Evolutionary conservation across 345 rosid genomes (phyloP).

Genomic region (Schrenkiella parvula): DNA sequence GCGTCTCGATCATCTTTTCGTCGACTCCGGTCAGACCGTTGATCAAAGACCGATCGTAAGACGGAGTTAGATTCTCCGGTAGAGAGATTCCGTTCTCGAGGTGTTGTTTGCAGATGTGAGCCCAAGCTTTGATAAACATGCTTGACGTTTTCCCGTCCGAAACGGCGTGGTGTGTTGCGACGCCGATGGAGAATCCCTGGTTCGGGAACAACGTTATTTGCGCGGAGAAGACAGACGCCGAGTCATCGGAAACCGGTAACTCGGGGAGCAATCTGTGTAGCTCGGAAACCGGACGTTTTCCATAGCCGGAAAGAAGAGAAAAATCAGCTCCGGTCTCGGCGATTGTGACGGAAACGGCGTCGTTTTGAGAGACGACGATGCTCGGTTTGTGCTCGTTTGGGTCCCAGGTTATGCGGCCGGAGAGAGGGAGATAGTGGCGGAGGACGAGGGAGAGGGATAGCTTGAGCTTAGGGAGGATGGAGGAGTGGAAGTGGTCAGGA

Average conservation of each 20-base stretch:
- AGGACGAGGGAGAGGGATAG: constrained; percentile 39
- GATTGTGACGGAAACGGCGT: constrained; percentile 29
- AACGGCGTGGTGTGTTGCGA: constrained; percentile 26
- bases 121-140: constrained; percentile 38
- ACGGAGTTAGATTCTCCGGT: constrained; percentile 19
- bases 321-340: constrained; percentile 27
- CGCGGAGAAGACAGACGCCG: not conserved
- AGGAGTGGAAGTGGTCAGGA: constrained; percentile 19
- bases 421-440: constrained; percentile 33
- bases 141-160: constrained; percentile 27
- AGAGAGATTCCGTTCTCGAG: not conserved
- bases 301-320: constrained; percentile 15
- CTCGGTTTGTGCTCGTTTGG: constrained; percentile 19
- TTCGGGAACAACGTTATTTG: constrained; percentile 39
- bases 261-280: constrained; percentile 27
- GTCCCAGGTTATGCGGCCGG: constrained; percentile 32
- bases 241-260: constrained; percentile 5
- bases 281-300: not conserved
- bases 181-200: constrained; percentile 33
- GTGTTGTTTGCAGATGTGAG: constrained; percentile 27
- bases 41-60: constrained; percentile 23
- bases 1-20: not conserved
- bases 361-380: constrained; percentile 19
- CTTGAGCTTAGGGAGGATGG: constrained; percentile 38
- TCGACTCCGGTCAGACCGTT: constrained; percentile 21